These are phyloP conservation scores for Primulina tabacum DNA, from an alignment of 257 asterid species.

Conservation along the genomic window DNA sequence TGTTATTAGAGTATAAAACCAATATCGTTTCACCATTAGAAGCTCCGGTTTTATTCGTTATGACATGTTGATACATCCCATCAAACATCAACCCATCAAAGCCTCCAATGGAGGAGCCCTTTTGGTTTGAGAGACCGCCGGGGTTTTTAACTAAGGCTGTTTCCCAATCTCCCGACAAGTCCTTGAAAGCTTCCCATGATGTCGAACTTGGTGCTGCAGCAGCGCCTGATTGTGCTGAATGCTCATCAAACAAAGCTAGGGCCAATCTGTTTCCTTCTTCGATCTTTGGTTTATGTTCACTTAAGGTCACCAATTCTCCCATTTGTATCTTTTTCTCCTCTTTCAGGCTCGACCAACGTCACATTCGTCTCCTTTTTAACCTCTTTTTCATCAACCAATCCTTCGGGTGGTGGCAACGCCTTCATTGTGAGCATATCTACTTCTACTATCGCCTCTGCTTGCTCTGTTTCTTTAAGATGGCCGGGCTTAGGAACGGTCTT, in stretches of 20 bases:
- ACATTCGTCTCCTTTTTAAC: constrained; percentile 20
- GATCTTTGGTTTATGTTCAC: constrained; percentile 47
- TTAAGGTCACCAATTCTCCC: constrained; percentile 70
- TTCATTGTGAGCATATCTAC: constrained; percentile 54
- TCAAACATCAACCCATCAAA: neutral
- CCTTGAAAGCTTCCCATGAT: constrained; percentile 89
- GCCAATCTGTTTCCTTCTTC: constrained; percentile 66
- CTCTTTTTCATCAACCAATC: constrained; percentile 27
- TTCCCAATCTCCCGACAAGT: neutral
- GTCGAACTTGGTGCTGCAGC: constrained; percentile 27
- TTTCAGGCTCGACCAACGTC: constrained; percentile 23
- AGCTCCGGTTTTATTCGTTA: neutral
- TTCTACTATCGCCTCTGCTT: constrained; percentile 39
- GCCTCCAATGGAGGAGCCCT: neutral
- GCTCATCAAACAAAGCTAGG: constrained; percentile 68
- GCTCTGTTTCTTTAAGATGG: constrained; percentile 15
- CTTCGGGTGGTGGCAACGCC: constrained; percentile 81
- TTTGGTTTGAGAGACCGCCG: neutral
- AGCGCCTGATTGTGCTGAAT: constrained; percentile 18
- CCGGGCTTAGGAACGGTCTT: constrained; percentile 40
- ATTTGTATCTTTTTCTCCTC: constrained; percentile 34
- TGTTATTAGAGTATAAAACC: neutral
- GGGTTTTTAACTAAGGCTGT: neutral
- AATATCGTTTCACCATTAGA: neutral
- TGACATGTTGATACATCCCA: neutral